Conservation (phyloP, 139 green algal species). For the Asterochloris erici region DNA sequence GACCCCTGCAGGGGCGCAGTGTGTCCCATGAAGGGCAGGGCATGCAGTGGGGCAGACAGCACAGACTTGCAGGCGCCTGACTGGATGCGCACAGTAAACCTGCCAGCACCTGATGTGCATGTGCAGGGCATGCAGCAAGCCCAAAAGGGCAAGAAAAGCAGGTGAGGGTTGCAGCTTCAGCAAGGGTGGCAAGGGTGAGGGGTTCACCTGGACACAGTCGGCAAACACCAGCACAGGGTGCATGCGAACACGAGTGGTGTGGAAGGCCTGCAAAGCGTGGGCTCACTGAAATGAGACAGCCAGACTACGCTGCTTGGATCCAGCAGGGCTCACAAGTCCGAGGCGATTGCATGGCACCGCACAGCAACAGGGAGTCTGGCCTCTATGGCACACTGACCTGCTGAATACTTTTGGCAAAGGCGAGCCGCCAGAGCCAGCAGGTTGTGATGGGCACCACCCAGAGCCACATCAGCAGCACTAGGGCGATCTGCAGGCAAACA, state of each 20-base stretch:
- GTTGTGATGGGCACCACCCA: slow-evolving; percentile 50
- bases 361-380: neutral
- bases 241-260: slow-evolving; percentile 1
- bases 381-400: neutral
- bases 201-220: slow-evolving; percentile 45
- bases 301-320: neutral
- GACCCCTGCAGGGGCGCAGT: too few species aligned
- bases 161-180: too few species aligned
- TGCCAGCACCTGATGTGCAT: too few species aligned
- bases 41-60: too few species aligned
- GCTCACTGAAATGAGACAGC: neutral
- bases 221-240: slow-evolving; percentile 31
- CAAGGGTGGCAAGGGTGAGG: too few species aligned
- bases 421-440: slow-evolving; percentile 44
- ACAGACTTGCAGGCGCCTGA: too few species aligned
- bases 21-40: too few species aligned
- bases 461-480: slow-evolving; percentile 57
- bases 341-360: too few species aligned
- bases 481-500: slow-evolving; percentile 21
- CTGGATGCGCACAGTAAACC: too few species aligned
- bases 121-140: too few species aligned
- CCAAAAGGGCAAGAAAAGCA: too few species aligned
- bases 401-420: slow-evolving; percentile 30
- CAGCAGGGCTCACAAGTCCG: neutral
- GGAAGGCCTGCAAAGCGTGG: slow-evolving; percentile 11